Conservation (phyloP, 371 early-diverging fungal species). For the Smittium mucronatum region DNA sequence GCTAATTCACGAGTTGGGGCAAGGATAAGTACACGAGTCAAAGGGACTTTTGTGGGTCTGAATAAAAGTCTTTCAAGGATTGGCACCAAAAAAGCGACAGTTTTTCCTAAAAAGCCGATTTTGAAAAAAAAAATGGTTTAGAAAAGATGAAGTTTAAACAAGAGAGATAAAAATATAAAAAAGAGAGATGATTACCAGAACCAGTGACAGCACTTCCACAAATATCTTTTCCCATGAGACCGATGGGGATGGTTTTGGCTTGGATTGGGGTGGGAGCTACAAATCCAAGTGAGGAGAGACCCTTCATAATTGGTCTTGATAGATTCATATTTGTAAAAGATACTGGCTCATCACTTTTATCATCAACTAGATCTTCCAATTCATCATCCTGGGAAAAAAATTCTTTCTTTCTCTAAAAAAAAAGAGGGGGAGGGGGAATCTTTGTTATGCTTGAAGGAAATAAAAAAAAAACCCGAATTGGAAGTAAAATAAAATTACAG, state of each 20-base stretch:
- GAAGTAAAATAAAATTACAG: not conserved
- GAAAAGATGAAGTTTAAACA: no score
- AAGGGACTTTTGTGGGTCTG: slow-evolving; percentile 62
- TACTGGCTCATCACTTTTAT: slow-evolving; percentile 32
- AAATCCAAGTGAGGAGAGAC: slow-evolving; percentile 78
- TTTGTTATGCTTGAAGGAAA: no score
- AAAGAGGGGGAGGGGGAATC: no score
- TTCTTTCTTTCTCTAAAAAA: slow-evolving; percentile 8
- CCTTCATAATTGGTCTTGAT: slow-evolving; percentile 89
- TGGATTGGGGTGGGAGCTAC: slow-evolving; percentile 95
- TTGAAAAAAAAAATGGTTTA: no score
- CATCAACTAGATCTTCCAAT: slow-evolving; percentile 8
- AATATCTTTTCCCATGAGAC: slow-evolving; percentile 95
- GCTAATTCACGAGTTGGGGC: slow-evolving; percentile 99
- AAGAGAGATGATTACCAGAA: slow-evolving; percentile 32
- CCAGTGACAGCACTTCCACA: slow-evolving; percentile 99
- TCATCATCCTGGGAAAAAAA: slow-evolving; percentile 11
- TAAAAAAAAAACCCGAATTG: no score
- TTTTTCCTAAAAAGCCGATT: slow-evolving; percentile 96
- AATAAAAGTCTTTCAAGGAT: slow-evolving; percentile 89
- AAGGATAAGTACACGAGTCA: slow-evolving; percentile 87
- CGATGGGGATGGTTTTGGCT: slow-evolving; percentile 89
- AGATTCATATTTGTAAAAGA: slow-evolving; percentile 82
- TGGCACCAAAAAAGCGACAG: slow-evolving; percentile 95
- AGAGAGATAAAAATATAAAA: no score